Percentiles rank a stretch among this genome's conserved stretches.
phyloP scores from a whole-genome alignment of 495 filamentous ascomycete genomes.

The Chaetomium cochliodes region DNA sequence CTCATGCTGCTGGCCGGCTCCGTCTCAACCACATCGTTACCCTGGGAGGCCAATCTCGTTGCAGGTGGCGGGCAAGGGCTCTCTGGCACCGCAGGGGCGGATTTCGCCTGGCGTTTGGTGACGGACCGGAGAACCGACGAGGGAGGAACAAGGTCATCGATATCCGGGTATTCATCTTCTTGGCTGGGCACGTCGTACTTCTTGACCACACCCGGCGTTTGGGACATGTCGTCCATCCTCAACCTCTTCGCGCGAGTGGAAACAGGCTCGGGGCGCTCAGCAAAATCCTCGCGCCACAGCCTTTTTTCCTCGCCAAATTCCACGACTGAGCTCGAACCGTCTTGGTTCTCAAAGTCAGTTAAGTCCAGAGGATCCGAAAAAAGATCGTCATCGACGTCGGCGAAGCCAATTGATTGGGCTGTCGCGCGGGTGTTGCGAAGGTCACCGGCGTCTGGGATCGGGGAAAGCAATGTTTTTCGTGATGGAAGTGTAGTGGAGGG shows the following conservation, averaged over 20 bases:
- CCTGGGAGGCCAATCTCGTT: not conserved
- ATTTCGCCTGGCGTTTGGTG: conserved; percentile 12
- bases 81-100: not conserved
- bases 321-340: conserved; percentile 46
- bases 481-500: conserved; percentile 11
- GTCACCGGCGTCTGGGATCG: not conserved
- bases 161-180: conserved; percentile 44
- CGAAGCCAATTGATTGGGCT: not conserved
- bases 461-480: conserved; percentile 8
- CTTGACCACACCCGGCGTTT: conserved; percentile 50
- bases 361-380: conserved; percentile 64
- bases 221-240: not conserved
- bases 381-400: conserved; percentile 32
- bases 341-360: conserved; percentile 56
- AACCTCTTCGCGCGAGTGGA: conserved; percentile 61
- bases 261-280: conserved; percentile 35
- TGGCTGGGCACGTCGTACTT: conserved; percentile 14
- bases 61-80: conserved; percentile 7
- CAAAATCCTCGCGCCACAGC: conserved; percentile 61
- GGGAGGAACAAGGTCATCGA: conserved; percentile 37
- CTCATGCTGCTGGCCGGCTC: not conserved
- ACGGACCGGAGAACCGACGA: conserved; percentile 17
- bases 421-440: not conserved
- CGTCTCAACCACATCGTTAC: not conserved
- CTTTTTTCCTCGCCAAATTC: conserved; percentile 45